A percentile compares a stretch with the other conserved stretches of the same genome.
Evolutionary conservation across 2,329 filamentous ascomycete species (phyloP).

Genomic region (Didymella pomorum): DNA sequence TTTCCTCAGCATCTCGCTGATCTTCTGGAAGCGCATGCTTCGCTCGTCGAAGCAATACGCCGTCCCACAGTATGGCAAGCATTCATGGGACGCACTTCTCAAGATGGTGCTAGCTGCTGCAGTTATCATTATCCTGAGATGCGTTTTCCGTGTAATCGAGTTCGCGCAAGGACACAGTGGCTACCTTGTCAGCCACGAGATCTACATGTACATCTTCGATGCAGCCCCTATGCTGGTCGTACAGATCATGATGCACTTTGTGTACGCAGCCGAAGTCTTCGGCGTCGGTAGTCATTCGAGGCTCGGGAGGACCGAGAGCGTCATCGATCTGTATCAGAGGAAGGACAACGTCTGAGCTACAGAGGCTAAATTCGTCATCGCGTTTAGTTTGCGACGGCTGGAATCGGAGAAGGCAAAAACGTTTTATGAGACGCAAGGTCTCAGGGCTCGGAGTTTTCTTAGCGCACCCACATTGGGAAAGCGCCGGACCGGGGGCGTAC

Average conservation of each 20-base stretch:
- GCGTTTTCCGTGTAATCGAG: constrained; percentile 59
- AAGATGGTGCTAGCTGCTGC: constrained; percentile 54
- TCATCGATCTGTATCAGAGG: constrained; percentile 30
- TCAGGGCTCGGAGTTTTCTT: background rate
- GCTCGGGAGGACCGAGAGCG: constrained; percentile 26
- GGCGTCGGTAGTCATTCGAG: constrained; percentile 19
- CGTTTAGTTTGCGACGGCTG: background rate
- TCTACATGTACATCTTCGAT: constrained; percentile 58
- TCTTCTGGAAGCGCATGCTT: constrained; percentile 36
- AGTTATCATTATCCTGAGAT: constrained; percentile 58
- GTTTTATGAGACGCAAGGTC: background rate
- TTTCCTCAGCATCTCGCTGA: constrained; percentile 32
- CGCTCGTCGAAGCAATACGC: constrained; percentile 20
- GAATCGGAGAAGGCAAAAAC: background rate
- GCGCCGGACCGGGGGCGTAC: constrained; percentile 16
- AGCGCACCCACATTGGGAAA: background rate
- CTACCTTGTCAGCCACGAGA: constrained; percentile 54
- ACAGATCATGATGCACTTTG: constrained; percentile 46
- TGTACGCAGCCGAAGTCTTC: constrained; percentile 31
- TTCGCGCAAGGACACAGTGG: constrained; percentile 57
- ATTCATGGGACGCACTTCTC: constrained; percentile 51
- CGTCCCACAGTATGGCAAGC: constrained; percentile 42
- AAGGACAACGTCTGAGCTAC: constrained; percentile 13
- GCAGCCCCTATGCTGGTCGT: constrained; percentile 54
- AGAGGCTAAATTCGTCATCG: background rate